Percentiles rank a stretch among this genome's conserved stretches.
Conservation (phyloP, 1,284 basidiomycete genomes). For the Fomitopsis betulina region DNA sequence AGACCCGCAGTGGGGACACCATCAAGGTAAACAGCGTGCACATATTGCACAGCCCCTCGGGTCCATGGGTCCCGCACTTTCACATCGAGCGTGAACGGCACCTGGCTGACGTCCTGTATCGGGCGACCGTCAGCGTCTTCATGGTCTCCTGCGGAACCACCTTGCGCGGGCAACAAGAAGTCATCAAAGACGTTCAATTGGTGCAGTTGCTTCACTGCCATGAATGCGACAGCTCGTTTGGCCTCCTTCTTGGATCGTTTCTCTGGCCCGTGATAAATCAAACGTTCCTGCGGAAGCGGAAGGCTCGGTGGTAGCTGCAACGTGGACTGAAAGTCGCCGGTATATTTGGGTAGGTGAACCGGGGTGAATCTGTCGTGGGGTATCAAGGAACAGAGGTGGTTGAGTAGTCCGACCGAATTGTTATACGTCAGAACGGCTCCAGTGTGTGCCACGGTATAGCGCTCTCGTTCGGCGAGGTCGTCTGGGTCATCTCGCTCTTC, state of each 20-base stretch:
- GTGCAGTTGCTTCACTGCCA: slow-evolving; percentile 64
- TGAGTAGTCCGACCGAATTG: slow-evolving; percentile 63
- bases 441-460: slow-evolving; percentile 64
- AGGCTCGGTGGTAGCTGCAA: slow-evolving; percentile 66
- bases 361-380: slow-evolving; percentile 68
- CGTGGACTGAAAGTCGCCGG: slow-evolving; percentile 50
- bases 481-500: slow-evolving; percentile 41
- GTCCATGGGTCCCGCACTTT: slow-evolving; percentile 62
- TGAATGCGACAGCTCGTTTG: slow-evolving; percentile 74
- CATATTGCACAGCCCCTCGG: slow-evolving; percentile 47
- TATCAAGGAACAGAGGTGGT: slow-evolving; percentile 70
- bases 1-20: slow-evolving; percentile 48
- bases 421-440: slow-evolving; percentile 76
- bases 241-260: slow-evolving; percentile 73
- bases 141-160: slow-evolving; percentile 37
- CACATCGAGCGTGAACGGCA: slow-evolving; percentile 53
- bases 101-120: slow-evolving; percentile 35
- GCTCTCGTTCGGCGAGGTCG: slow-evolving; percentile 62
- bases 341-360: slow-evolving; percentile 53
- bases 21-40: slow-evolving; percentile 55
- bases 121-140: slow-evolving; percentile 48
- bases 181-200: slow-evolving; percentile 74
- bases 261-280: slow-evolving; percentile 51
- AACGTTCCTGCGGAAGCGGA: slow-evolving; percentile 51
- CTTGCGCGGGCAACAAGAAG: slow-evolving; percentile 61